phyloP scores from a whole-genome alignment of 208 protist species.

The Wallacemonas collosoma region DNA sequence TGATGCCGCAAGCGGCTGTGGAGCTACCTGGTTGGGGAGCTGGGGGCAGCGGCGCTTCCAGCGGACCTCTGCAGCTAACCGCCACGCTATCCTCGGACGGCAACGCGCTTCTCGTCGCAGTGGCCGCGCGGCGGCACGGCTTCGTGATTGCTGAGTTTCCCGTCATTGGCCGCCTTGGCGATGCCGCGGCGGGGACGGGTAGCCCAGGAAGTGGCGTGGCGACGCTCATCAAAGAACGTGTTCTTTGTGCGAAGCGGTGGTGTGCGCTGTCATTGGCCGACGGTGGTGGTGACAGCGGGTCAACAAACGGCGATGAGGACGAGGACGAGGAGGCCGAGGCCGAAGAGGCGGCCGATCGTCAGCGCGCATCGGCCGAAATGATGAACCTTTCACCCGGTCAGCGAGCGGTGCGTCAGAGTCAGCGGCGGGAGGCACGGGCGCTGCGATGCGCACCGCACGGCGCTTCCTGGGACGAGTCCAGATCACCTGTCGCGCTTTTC shows the following conservation, averaged over 20 bases:
- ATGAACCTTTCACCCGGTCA: slow-evolving; percentile 8
- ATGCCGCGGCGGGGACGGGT: background rate
- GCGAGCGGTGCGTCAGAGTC: slow-evolving; percentile 9
- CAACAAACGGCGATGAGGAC: background rate
- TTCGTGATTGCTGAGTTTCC: slow-evolving; percentile 38
- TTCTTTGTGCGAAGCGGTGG: slow-evolving; percentile 15
- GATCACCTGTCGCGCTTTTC: slow-evolving; percentile 21
- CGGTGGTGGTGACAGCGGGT: background rate
- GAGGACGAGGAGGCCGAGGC: slow-evolving; percentile 10
- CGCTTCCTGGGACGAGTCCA: background rate
- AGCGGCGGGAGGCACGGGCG: slow-evolving; percentile 4
- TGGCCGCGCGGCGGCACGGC: slow-evolving; percentile 35
- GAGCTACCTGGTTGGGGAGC: slow-evolving; percentile 37
- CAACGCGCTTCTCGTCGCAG: slow-evolving; percentile 34
- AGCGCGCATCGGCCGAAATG: slow-evolving; percentile 11
- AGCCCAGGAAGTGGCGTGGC: slow-evolving; percentile 12
- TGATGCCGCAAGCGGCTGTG: slow-evolving; percentile 43
- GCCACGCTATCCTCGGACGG: slow-evolving; percentile 30
- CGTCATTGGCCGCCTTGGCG: slow-evolving; percentile 23
- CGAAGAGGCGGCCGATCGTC: slow-evolving; percentile 19
- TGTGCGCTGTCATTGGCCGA: background rate
- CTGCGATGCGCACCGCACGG: background rate
- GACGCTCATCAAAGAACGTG: slow-evolving; percentile 13
- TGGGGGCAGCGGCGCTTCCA: slow-evolving; percentile 16
- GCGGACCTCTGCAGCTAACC: slow-evolving; percentile 31